Conservation (phyloP, 1,284 basidiomycete genomes). For the Moesziomyces parantarcticus region DNA sequence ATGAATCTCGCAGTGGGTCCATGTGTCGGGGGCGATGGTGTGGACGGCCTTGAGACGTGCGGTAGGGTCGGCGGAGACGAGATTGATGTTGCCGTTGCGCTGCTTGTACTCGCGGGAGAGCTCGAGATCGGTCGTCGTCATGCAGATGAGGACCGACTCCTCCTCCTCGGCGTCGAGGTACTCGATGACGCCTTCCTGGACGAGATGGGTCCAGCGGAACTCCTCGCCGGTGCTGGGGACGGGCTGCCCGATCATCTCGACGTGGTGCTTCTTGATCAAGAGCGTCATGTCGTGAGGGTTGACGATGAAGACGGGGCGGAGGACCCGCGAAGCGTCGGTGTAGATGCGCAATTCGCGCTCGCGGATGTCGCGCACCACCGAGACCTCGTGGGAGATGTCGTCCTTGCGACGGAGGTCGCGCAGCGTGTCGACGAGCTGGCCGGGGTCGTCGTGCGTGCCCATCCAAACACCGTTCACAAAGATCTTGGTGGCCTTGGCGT, state of each 20-base stretch:
- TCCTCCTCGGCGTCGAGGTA: slow-evolving; percentile 98
- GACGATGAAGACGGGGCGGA: slow-evolving; percentile 96
- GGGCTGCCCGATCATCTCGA: slow-evolving; percentile 75
- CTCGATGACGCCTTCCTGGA: slow-evolving; percentile 91
- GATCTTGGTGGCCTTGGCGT: slow-evolving; percentile 79
- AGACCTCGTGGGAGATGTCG: slow-evolving; percentile 95
- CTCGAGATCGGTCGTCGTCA: slow-evolving; percentile 95
- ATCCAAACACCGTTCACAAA: slow-evolving; percentile 99
- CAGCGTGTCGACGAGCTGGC: slow-evolving; percentile 89
- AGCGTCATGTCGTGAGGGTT: slow-evolving; percentile 78
- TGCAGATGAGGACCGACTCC: slow-evolving; percentile 99
- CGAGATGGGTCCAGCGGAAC: slow-evolving; percentile 83
- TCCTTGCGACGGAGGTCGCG: slow-evolving; percentile 91
- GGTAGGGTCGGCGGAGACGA: slow-evolving; percentile 81
- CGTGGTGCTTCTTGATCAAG: slow-evolving; percentile 85
- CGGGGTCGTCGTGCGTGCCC: slow-evolving; percentile 96
- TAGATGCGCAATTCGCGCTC: slow-evolving; percentile 94
- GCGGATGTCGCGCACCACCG: slow-evolving; percentile 95
- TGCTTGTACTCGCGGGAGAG: slow-evolving; percentile 72
- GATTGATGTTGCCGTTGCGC: slow-evolving; percentile 72
- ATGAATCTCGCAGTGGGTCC: slow-evolving; percentile 99
- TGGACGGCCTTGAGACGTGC: slow-evolving; percentile 76
- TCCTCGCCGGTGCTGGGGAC: slow-evolving; percentile 52
- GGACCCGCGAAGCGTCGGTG: slow-evolving; percentile 95
- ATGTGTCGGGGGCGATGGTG: slow-evolving; percentile 71